Base-by-base conservation (phyloP, 495 filamentous ascomycete genomes). In the Penicillium subrubescens region DNA sequence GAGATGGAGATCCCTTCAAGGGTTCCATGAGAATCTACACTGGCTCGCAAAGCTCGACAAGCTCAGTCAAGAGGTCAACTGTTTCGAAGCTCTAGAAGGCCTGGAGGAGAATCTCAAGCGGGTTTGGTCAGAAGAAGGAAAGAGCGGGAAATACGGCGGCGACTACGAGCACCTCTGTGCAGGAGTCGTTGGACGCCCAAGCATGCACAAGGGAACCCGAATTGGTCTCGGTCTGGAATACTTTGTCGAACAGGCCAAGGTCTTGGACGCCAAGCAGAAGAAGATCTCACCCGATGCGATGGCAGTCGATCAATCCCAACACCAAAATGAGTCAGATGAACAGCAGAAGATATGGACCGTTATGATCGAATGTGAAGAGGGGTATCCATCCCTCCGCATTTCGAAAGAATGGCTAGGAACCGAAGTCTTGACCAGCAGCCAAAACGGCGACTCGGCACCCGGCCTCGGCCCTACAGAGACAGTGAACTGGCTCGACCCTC, bases 31-130 rank as follows among this genome's bases (percentile, higher is more conserved):
- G 46, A 97, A 97, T 75, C 78, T 99, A 51, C 89, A 92, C 69
- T 85, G 89, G 65, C 79, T 98, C 46, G 89, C 91, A 2, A 83
- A 80, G 8, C 81, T 96, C 65, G 95, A 99, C 72, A 89, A 87
- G 67, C 82, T 97, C 63, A 94, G 94, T 73, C 89, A 88, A 35
- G 86, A 86, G 23, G 81, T 97, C 11, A 95, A 94, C 67, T 93
- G 95, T 74, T 92, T 93, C 71, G 92, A 95, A 75, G 95, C 93
- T 7, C 82, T 97, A 17, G 90, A 90, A 34, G 93, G 93, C 8
- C 81, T 99, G 67, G 95, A 66, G 86, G 90, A 76, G 73, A 88
- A 66, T 86, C 88, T 88, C 53, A 85, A 87, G 70, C 86, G 84
- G 59, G 67, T 88, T 8, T 81, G 84, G 75, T 73, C 77, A 14